Percentiles rank a stretch among this genome's conserved stretches.
phyloP scores from a whole-genome alignment of 1,139 yeast genomes.

The Taphrina communis region DNA sequence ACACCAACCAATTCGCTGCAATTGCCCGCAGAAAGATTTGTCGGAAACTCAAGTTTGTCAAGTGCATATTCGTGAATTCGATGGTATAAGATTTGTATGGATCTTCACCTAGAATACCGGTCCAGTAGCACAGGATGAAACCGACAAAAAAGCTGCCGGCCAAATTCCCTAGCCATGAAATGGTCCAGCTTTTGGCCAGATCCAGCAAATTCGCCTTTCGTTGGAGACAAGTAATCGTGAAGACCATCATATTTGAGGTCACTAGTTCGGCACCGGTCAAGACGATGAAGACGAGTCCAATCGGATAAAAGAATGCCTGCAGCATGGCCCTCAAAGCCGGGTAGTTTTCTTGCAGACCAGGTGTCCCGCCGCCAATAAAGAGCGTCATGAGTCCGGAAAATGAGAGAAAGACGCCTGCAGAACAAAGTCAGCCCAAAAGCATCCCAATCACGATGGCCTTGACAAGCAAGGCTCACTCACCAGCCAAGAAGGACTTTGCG shows the following conservation, averaged over 20 bases:
- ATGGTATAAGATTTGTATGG: conserved; percentile 18
- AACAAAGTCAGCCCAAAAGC: background rate
- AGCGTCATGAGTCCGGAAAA: conserved; percentile 76
- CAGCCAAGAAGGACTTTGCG: conserved; percentile 61
- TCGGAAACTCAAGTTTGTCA: conserved; percentile 7
- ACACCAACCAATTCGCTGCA: conserved; percentile 78
- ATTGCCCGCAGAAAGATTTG: conserved; percentile 54
- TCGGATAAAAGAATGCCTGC: conserved; percentile 46
- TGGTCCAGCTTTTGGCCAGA: conserved; percentile 27
- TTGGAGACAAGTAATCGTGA: conserved; percentile 43
- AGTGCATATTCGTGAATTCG: conserved; percentile 16
- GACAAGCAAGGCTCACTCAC: conserved; percentile 48
- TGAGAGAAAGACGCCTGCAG: conserved; percentile 67
- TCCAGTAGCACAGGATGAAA: conserved; percentile 16
- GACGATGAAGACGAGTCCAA: conserved; percentile 45
- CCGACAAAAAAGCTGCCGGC: conserved; percentile 45
- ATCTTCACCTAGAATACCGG: conserved; percentile 18
- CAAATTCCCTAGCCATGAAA: conserved; percentile 45
- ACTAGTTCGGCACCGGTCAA: conserved; percentile 46
- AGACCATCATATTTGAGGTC: conserved; percentile 45
- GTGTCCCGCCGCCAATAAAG: conserved; percentile 61
- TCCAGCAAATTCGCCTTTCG: conserved; percentile 44
- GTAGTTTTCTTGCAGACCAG: conserved; percentile 54
- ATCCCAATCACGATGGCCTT: background rate
- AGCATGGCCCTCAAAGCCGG: conserved; percentile 59